Evolutionary conservation across 352 stramenopile species (phyloP), one percentile per base, ranked within the genome.

Genomic region (Lagenidium giganteum): DNA sequence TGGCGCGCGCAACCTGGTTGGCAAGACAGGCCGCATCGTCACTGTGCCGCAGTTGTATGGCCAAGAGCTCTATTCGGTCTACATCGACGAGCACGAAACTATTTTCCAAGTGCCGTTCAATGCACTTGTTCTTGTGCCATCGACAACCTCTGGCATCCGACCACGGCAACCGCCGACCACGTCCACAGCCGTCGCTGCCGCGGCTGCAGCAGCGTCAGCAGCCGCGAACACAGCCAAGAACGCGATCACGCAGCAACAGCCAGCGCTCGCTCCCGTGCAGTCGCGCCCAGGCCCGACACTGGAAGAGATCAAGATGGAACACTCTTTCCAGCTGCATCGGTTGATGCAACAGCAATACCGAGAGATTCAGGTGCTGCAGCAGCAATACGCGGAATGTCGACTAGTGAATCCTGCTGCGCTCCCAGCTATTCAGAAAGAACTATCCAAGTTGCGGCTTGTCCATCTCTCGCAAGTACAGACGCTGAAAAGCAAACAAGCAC

Each of bases 301-400:
- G 23, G 69, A 85, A 32, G 60, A 82, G 39, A 61, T 84, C 32
- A 88, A 88, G 57, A 81, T 84, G 61, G 76, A 88, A 53, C 72
- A 88, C 48, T 86, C 76, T 5, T 83, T 86, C 46, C 76, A 88
- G 53, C 55, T 88, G 32, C 76, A 88, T 37, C 73, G 76, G 1
- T 55, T 88, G 21, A 88, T 88, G 73, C 76, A 88, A 48, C 69
- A 88, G 40, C 76, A 88, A 53, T 88, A 85, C 39, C 72, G 73
- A 23, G 76, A 88, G 54, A 88, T 88, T 25, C 76, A 88, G 24
- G 68, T 83, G 8, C 47, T 88, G 24, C 76, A 88, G 57, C 76
- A 88, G 39, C 70, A 77, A 17, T 83, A 88, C 52, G 76, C 73
- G 12, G 76, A 88, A 29, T 81, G 69, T 31, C 57, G 76, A 3